Evolutionary conservation across 768 basidiomycete genomes (phyloP).

Genomic region (Suillus alpinus): DNA sequence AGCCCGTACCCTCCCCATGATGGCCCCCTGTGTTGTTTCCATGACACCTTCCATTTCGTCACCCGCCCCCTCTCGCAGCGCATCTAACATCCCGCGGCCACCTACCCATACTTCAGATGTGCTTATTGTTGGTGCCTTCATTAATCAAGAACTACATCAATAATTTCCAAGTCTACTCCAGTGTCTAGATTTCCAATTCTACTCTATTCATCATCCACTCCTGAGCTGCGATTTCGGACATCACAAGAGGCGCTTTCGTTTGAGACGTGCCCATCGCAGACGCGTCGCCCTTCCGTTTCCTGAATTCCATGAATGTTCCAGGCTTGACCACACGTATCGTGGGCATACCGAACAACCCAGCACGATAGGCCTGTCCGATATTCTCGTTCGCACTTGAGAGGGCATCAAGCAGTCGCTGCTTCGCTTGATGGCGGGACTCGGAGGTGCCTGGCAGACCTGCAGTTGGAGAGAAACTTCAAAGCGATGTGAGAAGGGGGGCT

Average conservation of each 20-base stretch:
- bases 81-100: neutral
- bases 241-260: too few species aligned
- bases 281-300: slow-evolving; percentile 4
- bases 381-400: neutral
- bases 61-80: neutral
- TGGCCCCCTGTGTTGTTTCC: neutral
- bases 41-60: neutral
- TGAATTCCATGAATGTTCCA: slow-evolving; percentile 11
- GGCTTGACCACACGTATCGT: slow-evolving; percentile 13
- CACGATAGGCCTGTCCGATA: neutral
- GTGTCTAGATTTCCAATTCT: too few species aligned
- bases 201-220: too few species aligned
- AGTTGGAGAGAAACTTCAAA: neutral
- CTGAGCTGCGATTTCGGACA: too few species aligned
- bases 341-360: slow-evolving; percentile 4
- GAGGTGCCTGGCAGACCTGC: slow-evolving; percentile 3
- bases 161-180: too few species aligned
- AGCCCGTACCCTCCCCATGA: too few species aligned
- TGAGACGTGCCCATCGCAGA: too few species aligned
- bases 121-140: too few species aligned
- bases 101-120: too few species aligned
- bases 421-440: neutral
- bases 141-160: too few species aligned
- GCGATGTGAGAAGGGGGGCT: neutral
- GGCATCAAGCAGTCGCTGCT: slow-evolving; percentile 9